These are phyloP conservation scores for Coemansia sp. DNA, from an alignment of 192 early-diverging fungal species.

Conservation along the genomic window DNA sequence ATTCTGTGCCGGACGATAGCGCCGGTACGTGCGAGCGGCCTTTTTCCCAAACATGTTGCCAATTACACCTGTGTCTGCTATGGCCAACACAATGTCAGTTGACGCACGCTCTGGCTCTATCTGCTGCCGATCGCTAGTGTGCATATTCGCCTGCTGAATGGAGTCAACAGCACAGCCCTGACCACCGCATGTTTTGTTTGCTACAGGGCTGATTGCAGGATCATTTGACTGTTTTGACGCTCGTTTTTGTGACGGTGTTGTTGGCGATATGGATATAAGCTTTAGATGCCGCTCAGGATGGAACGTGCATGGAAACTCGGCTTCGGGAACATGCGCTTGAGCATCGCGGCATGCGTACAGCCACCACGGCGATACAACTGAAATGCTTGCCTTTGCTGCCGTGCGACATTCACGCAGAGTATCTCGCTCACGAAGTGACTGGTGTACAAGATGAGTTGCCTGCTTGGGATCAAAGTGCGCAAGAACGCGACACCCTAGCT, in stretches of 20 bases:
- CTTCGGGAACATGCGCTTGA: conserved; percentile 17
- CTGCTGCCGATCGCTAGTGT: neutral
- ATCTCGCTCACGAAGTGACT: conserved; percentile 47
- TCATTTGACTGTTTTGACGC: neutral
- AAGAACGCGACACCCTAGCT: conserved; percentile 39
- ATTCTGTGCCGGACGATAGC: conserved; percentile 41
- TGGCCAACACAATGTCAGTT: neutral
- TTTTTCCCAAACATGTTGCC: conserved; percentile 30
- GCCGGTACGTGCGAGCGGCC: conserved; percentile 21
- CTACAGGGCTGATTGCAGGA: neutral
- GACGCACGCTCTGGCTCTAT: neutral
- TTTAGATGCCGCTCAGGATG: conserved; percentile 40
- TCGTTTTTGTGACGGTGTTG: neutral
- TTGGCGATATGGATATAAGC: conserved; percentile 13
- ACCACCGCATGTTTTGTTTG: neutral
- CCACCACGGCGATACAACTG: conserved; percentile 56
- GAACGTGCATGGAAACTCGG: conserved; percentile 39
- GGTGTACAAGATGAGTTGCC: conserved; percentile 50
- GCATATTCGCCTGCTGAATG: neutral
- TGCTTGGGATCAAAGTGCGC: conserved; percentile 27
- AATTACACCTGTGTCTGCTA: conserved; percentile 14
- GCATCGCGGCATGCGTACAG: conserved; percentile 46
- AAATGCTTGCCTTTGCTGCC: conserved; percentile 22
- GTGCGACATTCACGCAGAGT: conserved; percentile 31
- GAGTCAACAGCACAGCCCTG: neutral